A percentile compares a stretch with the other conserved stretches of the same genome.
phyloP scores from a whole-genome alignment of 345 rosid genomes.

The Kernera saxatilis region DNA sequence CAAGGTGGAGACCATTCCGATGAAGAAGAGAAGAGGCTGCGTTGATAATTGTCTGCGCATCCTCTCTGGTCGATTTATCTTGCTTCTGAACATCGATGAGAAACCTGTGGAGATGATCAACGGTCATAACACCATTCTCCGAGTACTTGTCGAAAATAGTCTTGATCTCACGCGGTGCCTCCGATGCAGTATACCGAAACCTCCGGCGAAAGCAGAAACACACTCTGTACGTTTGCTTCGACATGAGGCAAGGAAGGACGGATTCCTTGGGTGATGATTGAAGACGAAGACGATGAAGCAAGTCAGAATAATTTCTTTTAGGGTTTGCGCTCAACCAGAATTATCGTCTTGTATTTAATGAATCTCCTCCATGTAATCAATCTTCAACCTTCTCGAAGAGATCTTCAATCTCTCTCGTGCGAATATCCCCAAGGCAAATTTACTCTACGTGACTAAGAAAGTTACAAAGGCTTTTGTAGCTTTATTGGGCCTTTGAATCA shows the following conservation, averaged over 20 bases:
- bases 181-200: constrained; percentile 48
- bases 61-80: constrained; percentile 39
- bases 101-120: constrained; percentile 48
- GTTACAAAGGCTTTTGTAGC: neutral
- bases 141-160: constrained; percentile 42
- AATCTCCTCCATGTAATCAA: constrained; percentile 1
- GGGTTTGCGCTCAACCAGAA: neutral
- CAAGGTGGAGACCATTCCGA: constrained; percentile 48
- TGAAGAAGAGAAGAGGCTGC: constrained; percentile 38
- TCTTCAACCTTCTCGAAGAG: neutral
- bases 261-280: constrained; percentile 8
- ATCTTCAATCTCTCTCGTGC: neutral
- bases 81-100: constrained; percentile 56
- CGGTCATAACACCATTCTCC: constrained; percentile 49
- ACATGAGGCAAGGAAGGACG: neutral
- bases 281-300: constrained; percentile 10
- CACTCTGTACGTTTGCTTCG: constrained; percentile 52
- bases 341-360: neutral
- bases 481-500: neutral
- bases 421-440: neutral
- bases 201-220: constrained; percentile 62
- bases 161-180: constrained; percentile 54
- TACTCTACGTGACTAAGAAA: neutral
- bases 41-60: constrained; percentile 44
- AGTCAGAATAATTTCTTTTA: neutral